These are phyloP conservation scores for Colletotrichum musicola DNA, from an alignment of 2,329 filamentous ascomycete species.

Conservation along the genomic window DNA sequence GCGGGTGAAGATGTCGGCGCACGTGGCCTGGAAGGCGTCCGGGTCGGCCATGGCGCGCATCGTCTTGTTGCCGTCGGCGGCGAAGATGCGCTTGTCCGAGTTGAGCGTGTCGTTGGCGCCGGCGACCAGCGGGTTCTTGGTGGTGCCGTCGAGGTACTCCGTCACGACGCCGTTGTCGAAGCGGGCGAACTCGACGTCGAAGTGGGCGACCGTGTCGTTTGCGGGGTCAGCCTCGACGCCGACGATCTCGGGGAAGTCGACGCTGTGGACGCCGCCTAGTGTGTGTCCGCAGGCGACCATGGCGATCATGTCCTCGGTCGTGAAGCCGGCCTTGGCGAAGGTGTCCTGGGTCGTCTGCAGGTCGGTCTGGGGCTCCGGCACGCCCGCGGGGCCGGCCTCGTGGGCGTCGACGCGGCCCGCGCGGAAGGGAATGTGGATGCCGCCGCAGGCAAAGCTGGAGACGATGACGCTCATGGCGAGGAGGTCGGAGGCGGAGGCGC, in stretches of 20 bases:
- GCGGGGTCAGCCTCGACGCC: conserved; percentile 36
- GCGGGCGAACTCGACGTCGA: conserved; percentile 56
- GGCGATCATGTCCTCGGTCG: conserved; percentile 50
- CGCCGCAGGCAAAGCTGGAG: conserved; percentile 42
- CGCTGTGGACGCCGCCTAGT: conserved; percentile 58
- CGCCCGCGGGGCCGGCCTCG: conserved; percentile 47
- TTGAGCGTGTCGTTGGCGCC: conserved; percentile 52
- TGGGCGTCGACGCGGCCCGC: conserved; percentile 48
- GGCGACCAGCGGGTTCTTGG: conserved; percentile 57
- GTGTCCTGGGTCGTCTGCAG: conserved; percentile 43
- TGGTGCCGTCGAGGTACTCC: conserved; percentile 57
- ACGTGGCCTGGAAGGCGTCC: conserved; percentile 47
- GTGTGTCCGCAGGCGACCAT: conserved; percentile 53
- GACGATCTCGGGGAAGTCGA: conserved; percentile 54
- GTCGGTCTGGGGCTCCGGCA: conserved; percentile 48
- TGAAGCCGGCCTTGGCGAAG: conserved; percentile 49
- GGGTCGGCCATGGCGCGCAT: conserved; percentile 54
- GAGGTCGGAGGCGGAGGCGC: conserved; percentile 43
- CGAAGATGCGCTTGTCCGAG: conserved; percentile 59
- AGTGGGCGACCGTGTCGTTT: conserved; percentile 49
- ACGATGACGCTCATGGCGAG: conserved; percentile 43
- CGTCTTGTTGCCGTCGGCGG: conserved; percentile 57
- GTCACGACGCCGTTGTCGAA: conserved; percentile 60
- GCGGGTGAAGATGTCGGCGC: conserved; percentile 46
- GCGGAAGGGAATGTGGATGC: conserved; percentile 44